Base-by-base conservation (phyloP, 2,329 filamentous ascomycete genomes). In the Trichoderma hamatum region DNA sequence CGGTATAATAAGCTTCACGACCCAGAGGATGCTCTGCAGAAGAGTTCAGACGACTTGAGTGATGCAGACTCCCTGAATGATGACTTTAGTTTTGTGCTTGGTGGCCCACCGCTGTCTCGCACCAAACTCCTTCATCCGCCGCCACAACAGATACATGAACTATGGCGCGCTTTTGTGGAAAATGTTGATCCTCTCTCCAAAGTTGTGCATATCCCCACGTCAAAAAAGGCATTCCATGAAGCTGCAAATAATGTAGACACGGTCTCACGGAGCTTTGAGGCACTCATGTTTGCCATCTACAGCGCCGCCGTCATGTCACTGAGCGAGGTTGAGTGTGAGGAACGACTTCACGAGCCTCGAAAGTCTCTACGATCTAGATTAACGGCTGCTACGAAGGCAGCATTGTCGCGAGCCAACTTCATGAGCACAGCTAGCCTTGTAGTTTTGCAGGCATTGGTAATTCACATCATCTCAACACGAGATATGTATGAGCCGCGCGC, bases 221-320 rank as follows among this genome's bases (percentile, higher is more conserved):
- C 30, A 46, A 36, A 60, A 60, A 60, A 60, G 36, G 36, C 24
- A 30, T 60, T 60, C 21, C 36, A 46, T 46, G 21, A 60, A 28
- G 58, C 58, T 46, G 36, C 58, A 46, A 60, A 46, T 30, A 0
- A 60, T 30, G 24, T 60, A 60, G 58, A 60, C 24, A 46, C 24
- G 58, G 36, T 60, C 36, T 60, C 58, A 24, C 58, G 36, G 36
- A 30, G 58, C 58, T 60, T 60, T 60, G 58, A 60, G 58, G 58
- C 58, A 60, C 58, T 60, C 58, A 60, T 60, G 58, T 60, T 60
- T 60, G 58, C 58, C 58, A 60, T 60, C 58, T 60, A 46, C 58
- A 46, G 58, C 58, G 58, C 58, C 36, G 58, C 58, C 58, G 58
- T 46, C 1, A 60, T 60, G 58, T 60, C 58, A 60, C 58, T 60